Evolutionary conservation across 2,329 filamentous ascomycete species (phyloP), one percentile per base, ranked within the genome.

Genomic region (Exophiala viscosa): DNA sequence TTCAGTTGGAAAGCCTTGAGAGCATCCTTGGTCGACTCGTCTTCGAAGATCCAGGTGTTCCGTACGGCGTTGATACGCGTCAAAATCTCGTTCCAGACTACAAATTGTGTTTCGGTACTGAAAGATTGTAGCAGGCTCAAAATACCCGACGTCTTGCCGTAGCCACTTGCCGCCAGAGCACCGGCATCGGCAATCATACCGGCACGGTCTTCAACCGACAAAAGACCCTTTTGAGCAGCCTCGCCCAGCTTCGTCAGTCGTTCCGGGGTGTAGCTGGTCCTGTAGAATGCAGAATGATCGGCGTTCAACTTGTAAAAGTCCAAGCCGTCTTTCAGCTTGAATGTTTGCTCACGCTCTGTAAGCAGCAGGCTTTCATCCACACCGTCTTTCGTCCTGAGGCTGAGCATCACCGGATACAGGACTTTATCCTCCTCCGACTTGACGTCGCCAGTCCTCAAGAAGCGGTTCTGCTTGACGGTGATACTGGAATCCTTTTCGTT

Each of bases 241-340:
- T 90, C 75, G 20, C 92, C 92, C 34, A 97, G 85, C 76, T 96
- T 96, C 62, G 84, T 79, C 40, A 97, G 81, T 33, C 92, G 86
- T 64, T 89, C 86, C 1, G 90, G 86, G 2, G 84, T 79, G 74
- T 97, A 97, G 0, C 86, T 88, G 0, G 91, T 96, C 55, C 92
- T 85, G 76, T 95, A 97, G 59, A 96, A 85, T 60, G 88, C 88
- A 17, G 90, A 91, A 70, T 96, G 92, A 67, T 96, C 90, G 13
- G 92, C 90, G 67, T 97, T 97, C 56, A 97, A 76, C 79, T 97
- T 97, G 83, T 87, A 97, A 74, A 97, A 96, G 65, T 95, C 89
- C 47, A 86, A 74, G 3, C 60, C 61, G 65, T 87, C 82, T 15
- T 87, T 81, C 20, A 96, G 69, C 72, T 89, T 85, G 74, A 95